These are phyloP conservation scores for Xylaria hypoxylon DNA, from an alignment of 2,329 filamentous ascomycete genomes.

Conservation along the genomic window DNA sequence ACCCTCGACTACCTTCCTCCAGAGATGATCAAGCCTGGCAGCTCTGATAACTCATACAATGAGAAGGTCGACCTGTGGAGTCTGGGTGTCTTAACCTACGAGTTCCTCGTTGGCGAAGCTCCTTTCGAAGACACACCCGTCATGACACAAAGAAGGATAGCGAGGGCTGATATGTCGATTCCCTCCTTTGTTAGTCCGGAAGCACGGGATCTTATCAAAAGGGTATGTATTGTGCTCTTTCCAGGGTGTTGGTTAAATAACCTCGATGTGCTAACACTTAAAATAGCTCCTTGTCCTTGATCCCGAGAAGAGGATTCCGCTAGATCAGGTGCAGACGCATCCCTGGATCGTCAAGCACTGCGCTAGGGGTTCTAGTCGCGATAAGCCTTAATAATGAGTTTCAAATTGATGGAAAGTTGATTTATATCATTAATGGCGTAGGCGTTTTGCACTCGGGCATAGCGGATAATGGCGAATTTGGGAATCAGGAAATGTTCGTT, in stretches of 20 bases:
- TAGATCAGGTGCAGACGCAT: conserved; percentile 89
- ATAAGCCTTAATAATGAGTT: conserved; percentile 54
- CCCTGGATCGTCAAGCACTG: conserved; percentile 99
- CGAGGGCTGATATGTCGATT: conserved; percentile 89
- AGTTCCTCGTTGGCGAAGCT: conserved; percentile 95
- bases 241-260: background rate
- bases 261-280: conserved; percentile 24
- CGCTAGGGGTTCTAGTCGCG: conserved; percentile 70
- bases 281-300: conserved; percentile 85
- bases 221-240: conserved; percentile 64
- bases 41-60: conserved; percentile 87
- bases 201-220: conserved; percentile 92
- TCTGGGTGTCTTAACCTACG: conserved; percentile 92
- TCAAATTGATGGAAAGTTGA: conserved; percentile 41
- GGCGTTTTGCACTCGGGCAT: conserved; percentile 38
- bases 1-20: conserved; percentile 97
- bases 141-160: conserved; percentile 93
- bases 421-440: conserved; percentile 40
- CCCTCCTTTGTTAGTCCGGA: conserved; percentile 91
- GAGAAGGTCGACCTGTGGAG: conserved; percentile 98
- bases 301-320: conserved; percentile 89
- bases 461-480: conserved; percentile 37
- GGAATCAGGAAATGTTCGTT: conserved; percentile 44
- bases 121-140: conserved; percentile 96
- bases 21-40: conserved; percentile 91